Base-by-base conservation (phyloP, 1,284 basidiomycete species). In the Schizophyllum commune region DNA sequence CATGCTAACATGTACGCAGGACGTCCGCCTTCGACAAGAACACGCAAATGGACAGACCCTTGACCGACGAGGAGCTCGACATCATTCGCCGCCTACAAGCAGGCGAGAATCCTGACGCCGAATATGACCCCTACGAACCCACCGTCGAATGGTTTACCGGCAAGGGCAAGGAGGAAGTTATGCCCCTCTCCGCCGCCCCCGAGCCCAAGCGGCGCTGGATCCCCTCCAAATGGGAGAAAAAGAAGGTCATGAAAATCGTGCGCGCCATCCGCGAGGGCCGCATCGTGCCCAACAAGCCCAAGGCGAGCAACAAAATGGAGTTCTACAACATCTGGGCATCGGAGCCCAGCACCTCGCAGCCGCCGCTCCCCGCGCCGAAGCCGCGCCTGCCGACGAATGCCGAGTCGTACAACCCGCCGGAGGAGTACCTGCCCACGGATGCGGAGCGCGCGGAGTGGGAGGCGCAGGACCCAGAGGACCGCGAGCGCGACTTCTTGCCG, bases 221-320 rank as follows among this genome's bases (percentile, higher is more conserved):
- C 5, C 94, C 96, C 13, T 96, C 93, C 77, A 99, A 97, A 81
- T 99, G 97, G 97, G 97, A 99, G 78, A 98, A 98, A 77, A 89
- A 98, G 82, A 99, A 99, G 85, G 86, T 99, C 67, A 98, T 99
- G 95, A 99, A 99, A 84, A 98, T 99, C 67, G 96, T 99, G 64
- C 94, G 96, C 59, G 96, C 96, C 15, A 99, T 99, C 69, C 89
- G 97, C 21, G 88, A 95, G 77, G 97, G 97, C 52, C 88, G 94
- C 39, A 99, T 99, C 67, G 71, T 94, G 5, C 91, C 95, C 54
- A 88, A 91, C 66, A 97, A 95, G 74, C 92, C 94, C 4, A 90
- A 86, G 72, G 78, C 83, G 4, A 77, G 85, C 0, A 82, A 85
- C 57, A 88, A 91, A 75, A 86, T 89, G 15, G 83, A 86, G 63